Evolutionary conservation across 306 rosid genomes (phyloP), one percentile per base, ranked within the genome.

Genomic region (Elaeagnus macrophylla): DNA sequence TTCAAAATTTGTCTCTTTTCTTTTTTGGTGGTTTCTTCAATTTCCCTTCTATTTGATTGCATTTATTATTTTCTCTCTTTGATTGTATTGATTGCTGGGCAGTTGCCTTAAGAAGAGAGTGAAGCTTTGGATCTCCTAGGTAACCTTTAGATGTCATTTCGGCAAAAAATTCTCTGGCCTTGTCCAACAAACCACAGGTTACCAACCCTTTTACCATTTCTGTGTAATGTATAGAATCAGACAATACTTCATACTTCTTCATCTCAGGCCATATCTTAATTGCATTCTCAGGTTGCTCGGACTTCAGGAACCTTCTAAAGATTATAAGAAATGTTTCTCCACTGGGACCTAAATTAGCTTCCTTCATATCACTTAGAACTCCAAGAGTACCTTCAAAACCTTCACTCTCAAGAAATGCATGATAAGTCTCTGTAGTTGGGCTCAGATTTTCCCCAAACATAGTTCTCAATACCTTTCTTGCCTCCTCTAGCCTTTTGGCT

Each of bases 361-460:
- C 75, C 65, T 67, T 83, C 88, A 90, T 86, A 55, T 59, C 74
- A 55, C 66, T 60, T 39, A 90, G 81, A 64, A 83, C 68, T 63
- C 82, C 88, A 63, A 83, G 57, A 16, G 84, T 66, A 61, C 77
- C 85, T 62, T 72, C 82, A 56, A 76, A 81, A 59, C 74, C 89
- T 48, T 75, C 57, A 54, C 25, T 79, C 75, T 80, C 77, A 53
- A 90, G 78, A 78, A 90, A 81, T 44, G 88, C 85, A 72, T 90
- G 91, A 80, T 77, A 86, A 54, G 94, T 90, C 66, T 78, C 88
- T 10, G 48, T 62, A 37, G 88, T 83, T 59, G 94, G 94, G 61
- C 69, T 59, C 41, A 86, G 45, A 63, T 79, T 81, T 67, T 83
- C 88, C 59, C 69, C 79, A 6, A 56, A 53, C 95, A 90, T 81